Base-by-base conservation (phyloP, 2,329 filamentous ascomycete genomes). In the Acephala macrosclerotiorum region DNA sequence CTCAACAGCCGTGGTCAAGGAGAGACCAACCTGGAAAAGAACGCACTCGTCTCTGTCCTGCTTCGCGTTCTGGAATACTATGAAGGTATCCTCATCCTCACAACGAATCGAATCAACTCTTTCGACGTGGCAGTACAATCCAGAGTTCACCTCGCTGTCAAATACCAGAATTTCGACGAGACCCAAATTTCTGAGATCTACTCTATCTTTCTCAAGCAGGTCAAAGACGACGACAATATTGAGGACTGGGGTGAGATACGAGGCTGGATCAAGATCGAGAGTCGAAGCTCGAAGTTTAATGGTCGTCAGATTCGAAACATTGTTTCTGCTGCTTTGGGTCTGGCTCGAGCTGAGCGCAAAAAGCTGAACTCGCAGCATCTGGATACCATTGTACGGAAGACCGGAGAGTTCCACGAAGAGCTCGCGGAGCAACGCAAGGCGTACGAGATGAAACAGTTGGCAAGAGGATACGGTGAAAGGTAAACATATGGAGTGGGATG, bases 1-100 rank as follows among this genome's bases (percentile, higher is more conserved):
- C 38, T 42, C n/a, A 22, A 53, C 3, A 53, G 47, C 12, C 59
- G 59, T 33, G 72, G 77, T 63, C 68, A 71, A 2, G 71, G 77
- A 6, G 57, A 67, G 29, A 38, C 16, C 14, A 33, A 33, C 38
- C 38, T 42, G 14, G 38, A 42, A 14, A 14, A n/a, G 18, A 42
- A 42, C 18, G 38, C 38, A 16, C 38, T 42, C 38, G 18, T n/a
- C 12, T 42, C 38, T 14, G 12, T 42, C 18, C 18, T 42, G 12
- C 38, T 42, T 14, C 12, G 38, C 12, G 38, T 42, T n/a, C 38
- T 42, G 3, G 38, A 42, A 42, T 42, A 42, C 38, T 42, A 42
- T 12, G 18, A 14, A 4, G 38, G 38, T n/a, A 42, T 42, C 38
- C 38, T 42, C 12, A 42, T 42, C 14, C 38, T 42, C 3, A 42